Evolutionary conservation across 352 stramenopile species (phyloP).

Genomic region (Globisporangium abappressorium): DNA sequence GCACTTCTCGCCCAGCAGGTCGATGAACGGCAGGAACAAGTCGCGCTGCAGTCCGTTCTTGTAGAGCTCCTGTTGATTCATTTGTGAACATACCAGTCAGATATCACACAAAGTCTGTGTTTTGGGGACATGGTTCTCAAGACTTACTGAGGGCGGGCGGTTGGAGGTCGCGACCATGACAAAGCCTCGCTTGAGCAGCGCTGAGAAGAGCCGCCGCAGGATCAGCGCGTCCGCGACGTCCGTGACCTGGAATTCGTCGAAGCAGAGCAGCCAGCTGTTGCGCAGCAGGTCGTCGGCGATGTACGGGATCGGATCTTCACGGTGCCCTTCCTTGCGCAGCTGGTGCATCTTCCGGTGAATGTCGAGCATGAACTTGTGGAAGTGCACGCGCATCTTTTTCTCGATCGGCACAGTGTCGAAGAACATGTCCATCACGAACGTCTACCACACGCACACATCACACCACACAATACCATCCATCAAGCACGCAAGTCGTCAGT

Average conservation of each 20-base stretch:
- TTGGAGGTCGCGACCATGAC: conserved; percentile 98
- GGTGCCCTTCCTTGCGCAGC: conserved; percentile 86
- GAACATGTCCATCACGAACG: conserved; percentile 97
- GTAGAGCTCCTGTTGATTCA: conserved; percentile 84
- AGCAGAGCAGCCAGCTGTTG: conserved; percentile 92
- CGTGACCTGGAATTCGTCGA: conserved; percentile 98
- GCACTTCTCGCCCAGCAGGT: conserved; percentile 89
- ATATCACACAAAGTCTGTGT: not conserved
- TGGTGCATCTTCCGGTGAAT: conserved; percentile 95
- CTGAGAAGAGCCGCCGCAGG: conserved; percentile 90
- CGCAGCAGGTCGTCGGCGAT: conserved; percentile 86
- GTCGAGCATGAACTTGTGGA: conserved; percentile 98
- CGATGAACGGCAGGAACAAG: conserved; percentile 96
- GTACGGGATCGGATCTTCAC: conserved; percentile 73
- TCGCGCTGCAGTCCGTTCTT: conserved; percentile 95
- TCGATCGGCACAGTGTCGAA: conserved; percentile 77
- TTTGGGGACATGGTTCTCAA: not conserved
- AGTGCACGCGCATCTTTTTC: conserved; percentile 92
- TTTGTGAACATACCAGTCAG: not conserved
- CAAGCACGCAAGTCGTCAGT: not conserved
- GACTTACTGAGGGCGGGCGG: conserved; percentile 62
- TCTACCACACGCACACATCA: conserved; percentile 41
- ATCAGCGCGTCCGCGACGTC: conserved; percentile 98
- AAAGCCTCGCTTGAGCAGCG: conserved; percentile 87
- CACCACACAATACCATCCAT: not conserved